These are phyloP conservation scores for Phaseolus coccineus DNA, from an alignment of 331 rosid species.

Conservation along the genomic window DNA sequence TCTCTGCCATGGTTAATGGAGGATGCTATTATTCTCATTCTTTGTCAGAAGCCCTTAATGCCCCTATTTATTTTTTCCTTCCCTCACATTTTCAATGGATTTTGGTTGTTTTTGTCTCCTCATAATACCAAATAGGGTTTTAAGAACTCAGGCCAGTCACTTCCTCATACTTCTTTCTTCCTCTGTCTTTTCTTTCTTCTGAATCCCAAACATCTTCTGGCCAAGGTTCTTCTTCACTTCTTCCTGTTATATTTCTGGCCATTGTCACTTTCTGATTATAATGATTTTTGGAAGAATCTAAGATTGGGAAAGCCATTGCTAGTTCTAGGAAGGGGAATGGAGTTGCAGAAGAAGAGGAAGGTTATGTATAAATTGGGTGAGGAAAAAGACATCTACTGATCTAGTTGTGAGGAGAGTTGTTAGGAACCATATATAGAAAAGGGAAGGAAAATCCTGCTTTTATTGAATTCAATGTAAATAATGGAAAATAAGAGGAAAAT, in stretches of 20 bases:
- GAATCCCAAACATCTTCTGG: too few species aligned
- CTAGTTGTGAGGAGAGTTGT: constrained; percentile 7
- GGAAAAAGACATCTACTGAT: neutral
- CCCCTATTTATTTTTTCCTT: neutral
- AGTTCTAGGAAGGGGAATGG: neutral
- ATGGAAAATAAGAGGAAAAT: neutral
- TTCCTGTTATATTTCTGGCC: neutral
- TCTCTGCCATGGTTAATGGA: neutral
- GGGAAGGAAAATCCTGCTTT: neutral
- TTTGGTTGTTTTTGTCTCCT: too few species aligned
- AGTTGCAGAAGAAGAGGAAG: constrained; percentile 13
- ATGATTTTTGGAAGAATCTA: neutral
- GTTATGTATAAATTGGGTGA: neutral
- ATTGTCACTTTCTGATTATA: neutral
- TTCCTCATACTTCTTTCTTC: too few species aligned
- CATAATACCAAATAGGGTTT: too few species aligned
- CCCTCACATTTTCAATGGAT: neutral
- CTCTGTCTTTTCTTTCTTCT: too few species aligned
- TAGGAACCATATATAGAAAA: neutral
- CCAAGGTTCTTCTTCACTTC: neutral
- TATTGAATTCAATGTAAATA: neutral
- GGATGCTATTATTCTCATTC: neutral
- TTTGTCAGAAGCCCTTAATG: neutral
- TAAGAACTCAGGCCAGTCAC: too few species aligned
- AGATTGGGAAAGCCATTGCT: neutral